Evolutionary conservation across 805 yeast species (phyloP).

Genomic region (Candida patagonica): DNA sequence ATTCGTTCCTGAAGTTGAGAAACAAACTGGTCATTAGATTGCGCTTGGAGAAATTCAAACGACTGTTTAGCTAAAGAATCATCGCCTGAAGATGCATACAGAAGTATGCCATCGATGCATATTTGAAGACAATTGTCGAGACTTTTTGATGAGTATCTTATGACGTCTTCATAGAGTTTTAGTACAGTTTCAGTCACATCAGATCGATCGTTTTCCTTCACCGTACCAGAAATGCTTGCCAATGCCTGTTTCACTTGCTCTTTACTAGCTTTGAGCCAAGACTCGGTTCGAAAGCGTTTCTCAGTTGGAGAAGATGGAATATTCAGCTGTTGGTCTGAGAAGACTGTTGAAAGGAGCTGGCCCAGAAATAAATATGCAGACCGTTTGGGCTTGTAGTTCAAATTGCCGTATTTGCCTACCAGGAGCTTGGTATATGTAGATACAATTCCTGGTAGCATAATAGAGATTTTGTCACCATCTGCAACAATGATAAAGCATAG

Average conservation of each 20-base stretch:
- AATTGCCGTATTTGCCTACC: constrained; percentile 16
- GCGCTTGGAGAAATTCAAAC: constrained; percentile 1
- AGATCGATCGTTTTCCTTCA: constrained; percentile 22
- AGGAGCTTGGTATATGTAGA: constrained; percentile 22
- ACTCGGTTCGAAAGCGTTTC: constrained; percentile 30
- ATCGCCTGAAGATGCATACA: constrained; percentile 21
- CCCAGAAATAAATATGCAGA: constrained; percentile 15
- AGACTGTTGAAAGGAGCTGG: constrained; percentile 10
- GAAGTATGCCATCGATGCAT: constrained; percentile 1
- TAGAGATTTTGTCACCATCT: constrained; percentile 19
- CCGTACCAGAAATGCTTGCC: constrained; percentile 25
- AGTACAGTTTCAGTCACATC: constrained; percentile 30
- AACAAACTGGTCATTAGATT: constrained; percentile 10
- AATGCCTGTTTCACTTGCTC: constrained; percentile 42
- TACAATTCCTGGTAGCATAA: constrained; percentile 26
- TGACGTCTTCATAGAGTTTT: constrained; percentile 25
- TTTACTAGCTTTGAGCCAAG: constrained; percentile 50
- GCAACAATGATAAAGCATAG: constrained; percentile 9
- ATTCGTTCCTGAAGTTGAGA: constrained; percentile 11
- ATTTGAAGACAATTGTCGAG: constrained; percentile 31
- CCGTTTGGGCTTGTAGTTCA: constrained; percentile 16
- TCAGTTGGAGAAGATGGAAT: constrained; percentile 16
- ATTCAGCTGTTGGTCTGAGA: constrained; percentile 11
- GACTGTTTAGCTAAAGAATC: constrained; percentile 4
- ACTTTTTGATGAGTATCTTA: constrained; percentile 29